phyloP scores from a whole-genome alignment of 441 rosid species.

The Corymbia citriodora region DNA sequence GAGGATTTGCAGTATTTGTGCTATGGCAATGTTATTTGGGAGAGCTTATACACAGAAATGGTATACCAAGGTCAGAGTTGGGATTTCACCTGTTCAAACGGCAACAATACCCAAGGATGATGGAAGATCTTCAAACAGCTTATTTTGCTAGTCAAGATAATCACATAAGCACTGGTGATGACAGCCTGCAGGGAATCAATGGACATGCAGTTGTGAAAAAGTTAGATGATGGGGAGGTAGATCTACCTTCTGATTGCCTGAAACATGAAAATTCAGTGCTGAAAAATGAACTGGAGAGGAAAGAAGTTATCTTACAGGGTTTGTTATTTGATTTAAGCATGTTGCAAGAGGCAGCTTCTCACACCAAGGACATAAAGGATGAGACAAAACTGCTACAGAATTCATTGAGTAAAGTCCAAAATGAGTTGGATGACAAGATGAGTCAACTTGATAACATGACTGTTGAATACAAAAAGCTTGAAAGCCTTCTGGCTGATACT shows the following conservation, averaged over 20 bases:
- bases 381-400: constrained; percentile 57
- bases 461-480: constrained; percentile 45
- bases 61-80: constrained; percentile 21
- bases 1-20: constrained; percentile 42
- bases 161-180: constrained; percentile 7
- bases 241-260: constrained; percentile 21
- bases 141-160: constrained; percentile 14
- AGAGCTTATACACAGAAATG: constrained; percentile 26
- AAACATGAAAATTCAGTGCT: constrained; percentile 50
- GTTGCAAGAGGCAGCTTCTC: constrained; percentile 84
- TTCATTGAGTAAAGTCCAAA: constrained; percentile 43
- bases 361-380: constrained; percentile 60
- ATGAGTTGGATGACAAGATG: constrained; percentile 62
- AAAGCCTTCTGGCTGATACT: constrained; percentile 39
- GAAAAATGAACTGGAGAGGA: constrained; percentile 74
- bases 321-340: constrained; percentile 89
- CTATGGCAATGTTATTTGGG: constrained; percentile 45
- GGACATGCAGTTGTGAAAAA: constrained; percentile 15
- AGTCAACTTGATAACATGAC: constrained; percentile 53
- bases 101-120: constrained; percentile 13
- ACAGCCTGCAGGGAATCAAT: constrained; percentile 16
- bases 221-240: constrained; percentile 25
- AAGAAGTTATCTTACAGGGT: constrained; percentile 72
- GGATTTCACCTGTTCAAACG: constrained; percentile 11
- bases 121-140: constrained; percentile 6